Evolutionary conservation across 2,329 filamentous ascomycete genomes (phyloP), one percentile per base, ranked within the genome.

Genomic region (Claviceps humidiphila): DNA sequence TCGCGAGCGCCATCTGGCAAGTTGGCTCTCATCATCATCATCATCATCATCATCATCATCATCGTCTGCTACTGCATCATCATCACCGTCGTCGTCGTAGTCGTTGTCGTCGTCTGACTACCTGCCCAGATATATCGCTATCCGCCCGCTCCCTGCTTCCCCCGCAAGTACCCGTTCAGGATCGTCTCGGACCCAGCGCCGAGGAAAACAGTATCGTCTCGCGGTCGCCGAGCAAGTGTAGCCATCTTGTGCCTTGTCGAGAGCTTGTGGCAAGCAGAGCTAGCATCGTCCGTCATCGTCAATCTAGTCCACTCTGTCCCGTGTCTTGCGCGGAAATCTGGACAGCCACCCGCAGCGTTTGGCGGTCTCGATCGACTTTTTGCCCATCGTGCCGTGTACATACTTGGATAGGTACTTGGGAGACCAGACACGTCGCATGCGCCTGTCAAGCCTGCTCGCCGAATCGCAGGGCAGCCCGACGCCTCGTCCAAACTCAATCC

Each of bases 401-500:
- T 20, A 42, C 37, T 43, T 47, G 22, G 44, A 45, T 30, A 30
- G 26, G 26, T 30, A 30, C 26, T 30, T 30, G 8, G 26, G 8
- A 30, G 26, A 34, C 4, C 37, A 42, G 16, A 26, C 5, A 47
- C n/a, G 47, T 30, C n/a, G 51, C 40, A 38, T 46, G 47, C 37
- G 47, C 37, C 43, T 39, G 45, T 46, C 47, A 49, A 53, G 20
- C 41, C 39, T 45, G 9, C 38, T 45, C 45, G 45, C 39, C 49
- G 49, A 51, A 51, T 51, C 53, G 34, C 40, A 52, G 30, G 38
- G 30, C 50, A 49, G 48, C 48, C 53, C 22, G 46, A 53, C 44
- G 51, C 44, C 51, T 49, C 49, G 45, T 17, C 26, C 8, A 55
- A 55, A 55, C 51, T 55, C 43, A 51, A 55, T 53, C 44, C 44